Evolutionary conservation across 2,329 filamentous ascomycete species (phyloP).

Genomic region (Fusarium dimerum): DNA sequence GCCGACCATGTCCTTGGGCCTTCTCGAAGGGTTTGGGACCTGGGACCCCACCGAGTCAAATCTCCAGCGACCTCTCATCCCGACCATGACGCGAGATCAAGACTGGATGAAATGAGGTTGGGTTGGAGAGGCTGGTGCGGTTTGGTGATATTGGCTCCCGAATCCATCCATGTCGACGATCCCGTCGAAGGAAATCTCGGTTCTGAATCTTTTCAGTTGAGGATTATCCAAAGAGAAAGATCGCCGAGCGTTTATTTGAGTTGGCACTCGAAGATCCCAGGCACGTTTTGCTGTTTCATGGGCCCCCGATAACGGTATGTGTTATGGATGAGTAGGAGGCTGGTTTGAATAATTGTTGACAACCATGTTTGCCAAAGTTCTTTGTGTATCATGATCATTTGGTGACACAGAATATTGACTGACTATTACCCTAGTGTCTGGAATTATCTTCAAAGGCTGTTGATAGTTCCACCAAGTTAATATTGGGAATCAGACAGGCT

Average conservation of each 20-base stretch:
- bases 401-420: too few relatives aligned
- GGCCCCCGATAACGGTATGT: too few relatives aligned
- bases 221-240: not conserved
- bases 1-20: slow-evolving; percentile 34
- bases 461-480: too few relatives aligned
- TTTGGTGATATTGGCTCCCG: slow-evolving; percentile 15
- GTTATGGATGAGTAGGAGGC: too few relatives aligned
- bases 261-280: not conserved
- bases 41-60: slow-evolving; percentile 14
- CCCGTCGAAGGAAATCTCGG: not conserved
- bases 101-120: slow-evolving; percentile 22
- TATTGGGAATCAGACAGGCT: too few relatives aligned
- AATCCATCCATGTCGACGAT: slow-evolving; percentile 29
- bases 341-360: too few relatives aligned
- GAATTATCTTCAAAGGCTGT: too few relatives aligned
- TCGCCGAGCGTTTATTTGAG: not conserved
- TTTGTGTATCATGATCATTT: too few relatives aligned
- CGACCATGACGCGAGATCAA: slow-evolving; percentile 31
- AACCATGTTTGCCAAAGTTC: too few relatives aligned
- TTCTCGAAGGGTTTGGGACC: slow-evolving; percentile 32
- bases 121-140: slow-evolving; percentile 13
- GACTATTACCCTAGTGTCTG: too few relatives aligned
- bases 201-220: not conserved
- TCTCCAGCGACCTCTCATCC: slow-evolving; percentile 13
- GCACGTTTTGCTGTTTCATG: not conserved